Base-by-base conservation (phyloP, 306 rosid species). In the Calophaca sinica region DNA sequence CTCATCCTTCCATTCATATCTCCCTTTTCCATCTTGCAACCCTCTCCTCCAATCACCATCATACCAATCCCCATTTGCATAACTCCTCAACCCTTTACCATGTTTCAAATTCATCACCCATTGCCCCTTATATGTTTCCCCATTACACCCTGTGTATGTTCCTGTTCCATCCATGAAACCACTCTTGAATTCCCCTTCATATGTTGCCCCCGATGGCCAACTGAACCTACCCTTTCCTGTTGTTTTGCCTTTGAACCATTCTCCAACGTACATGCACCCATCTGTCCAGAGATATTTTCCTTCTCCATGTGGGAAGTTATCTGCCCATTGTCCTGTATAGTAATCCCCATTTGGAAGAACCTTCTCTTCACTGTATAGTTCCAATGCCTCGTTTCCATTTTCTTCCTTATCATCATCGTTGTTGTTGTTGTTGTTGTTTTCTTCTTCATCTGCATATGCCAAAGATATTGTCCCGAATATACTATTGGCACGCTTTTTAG, bases 161-260 rank as follows among this genome's bases (percentile, higher is more conserved):
- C 98, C 97, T 0, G 7, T 64, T 6, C 98, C 98, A 66, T 91
- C 94, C 98, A 94, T 94, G 36, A 80, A 88, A 6, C 97, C 93
- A 26, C 73, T 81, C 79, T 88, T 89, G 80, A 94, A 94, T n/a
- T 91, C 96, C 0, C 98, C 98, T 74, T 94, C 98, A 66, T 94
- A 94, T 0, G 94, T 88, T 0, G 98, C 96, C 4, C 98, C 98
- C 0, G 98, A 87, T 1, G 97, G 97, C 98, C 98, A 94, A 41
- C 88, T 94, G 72, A 94, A 94, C 81, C 90, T 87, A 0, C 98
- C 98, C 0, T 78, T 85, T 33, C 98, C 98, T 89, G 72, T 94
- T 0, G 88, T 88, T 69, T 84, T 94, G 0, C 98, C 98, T 75
- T 75, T 86, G 46, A 2, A 74, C 98, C 98, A 94, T 59, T 87